Percentiles rank a stretch among this genome's conserved stretches.
phyloP scores from a whole-genome alignment of 331 rosid species.

The Phaseolus coccineus region DNA sequence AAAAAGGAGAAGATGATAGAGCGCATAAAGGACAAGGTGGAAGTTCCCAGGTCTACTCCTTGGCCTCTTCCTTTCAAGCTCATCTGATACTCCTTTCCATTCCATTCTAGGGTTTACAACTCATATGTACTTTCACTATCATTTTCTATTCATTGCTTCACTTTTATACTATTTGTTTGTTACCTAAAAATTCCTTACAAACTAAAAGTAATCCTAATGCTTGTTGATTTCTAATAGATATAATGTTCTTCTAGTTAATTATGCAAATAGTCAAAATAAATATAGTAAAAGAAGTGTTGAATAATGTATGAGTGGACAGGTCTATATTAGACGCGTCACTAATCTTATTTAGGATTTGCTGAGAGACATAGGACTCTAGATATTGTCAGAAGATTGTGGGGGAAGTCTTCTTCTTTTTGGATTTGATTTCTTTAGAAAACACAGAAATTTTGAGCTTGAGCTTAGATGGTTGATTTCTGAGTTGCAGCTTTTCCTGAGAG shows the following conservation, averaged over 20 bases:
- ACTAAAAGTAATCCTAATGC: not conserved
- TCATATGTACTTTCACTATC: slow-evolving; percentile 26
- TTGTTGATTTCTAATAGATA: not conserved
- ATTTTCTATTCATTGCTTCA: slow-evolving; percentile 10
- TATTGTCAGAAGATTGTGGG: not conserved
- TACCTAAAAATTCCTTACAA: not conserved
- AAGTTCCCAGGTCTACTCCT: slow-evolving; percentile 95
- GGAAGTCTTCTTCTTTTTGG: not conserved
- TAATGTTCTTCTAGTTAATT: too few species aligned
- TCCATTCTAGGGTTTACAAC: not conserved
- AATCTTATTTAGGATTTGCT: too few species aligned
- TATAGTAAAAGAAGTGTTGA: too few species aligned
- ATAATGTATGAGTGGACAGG: too few species aligned
- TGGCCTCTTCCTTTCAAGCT: slow-evolving; percentile 99
- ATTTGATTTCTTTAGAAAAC: not conserved
- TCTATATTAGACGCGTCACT: too few species aligned
- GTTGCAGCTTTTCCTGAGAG: not conserved
- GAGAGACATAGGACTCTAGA: too few species aligned
- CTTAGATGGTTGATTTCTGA: not conserved
- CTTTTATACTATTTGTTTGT: not conserved
- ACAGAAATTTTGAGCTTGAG: not conserved
- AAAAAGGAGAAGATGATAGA: slow-evolving; percentile 92
- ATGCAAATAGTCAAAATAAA: too few species aligned
- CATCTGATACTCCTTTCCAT: slow-evolving; percentile 51
- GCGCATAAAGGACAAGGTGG: slow-evolving; percentile 89